Conservation (phyloP, 208 protist species). For the Strigomonas culicis region DNA sequence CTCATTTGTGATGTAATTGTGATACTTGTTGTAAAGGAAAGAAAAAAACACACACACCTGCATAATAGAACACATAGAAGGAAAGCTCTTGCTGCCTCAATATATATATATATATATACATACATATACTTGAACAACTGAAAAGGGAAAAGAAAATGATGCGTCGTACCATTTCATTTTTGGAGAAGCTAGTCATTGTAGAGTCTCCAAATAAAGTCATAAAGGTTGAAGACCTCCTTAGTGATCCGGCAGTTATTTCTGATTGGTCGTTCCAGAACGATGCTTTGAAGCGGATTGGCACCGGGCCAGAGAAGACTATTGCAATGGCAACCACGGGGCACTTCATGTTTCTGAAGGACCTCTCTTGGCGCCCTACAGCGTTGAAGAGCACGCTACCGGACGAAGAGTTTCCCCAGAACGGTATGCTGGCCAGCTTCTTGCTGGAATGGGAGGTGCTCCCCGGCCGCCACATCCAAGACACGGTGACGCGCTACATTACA, state of each 20-base stretch:
- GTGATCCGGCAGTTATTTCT: conserved; percentile 67
- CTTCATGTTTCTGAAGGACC: conserved; percentile 83
- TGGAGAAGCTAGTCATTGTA: conserved; percentile 88
- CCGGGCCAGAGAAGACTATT: conserved; percentile 61
- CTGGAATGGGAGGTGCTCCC: conserved; percentile 80
- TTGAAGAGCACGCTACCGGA: not conserved
- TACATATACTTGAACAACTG: no score
- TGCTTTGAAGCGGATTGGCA: conserved; percentile 36
- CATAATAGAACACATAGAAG: conserved; percentile 3
- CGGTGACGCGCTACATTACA: conserved; percentile 71
- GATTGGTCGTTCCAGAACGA: conserved; percentile 79
- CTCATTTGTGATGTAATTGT: not conserved
- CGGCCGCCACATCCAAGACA: conserved; percentile 75
- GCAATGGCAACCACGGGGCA: conserved; percentile 87
- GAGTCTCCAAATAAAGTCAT: conserved; percentile 92
- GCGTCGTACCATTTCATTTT: conserved; percentile 38
- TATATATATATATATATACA: no score
- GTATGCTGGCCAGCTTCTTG: conserved; percentile 54
- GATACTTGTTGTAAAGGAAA: no score
- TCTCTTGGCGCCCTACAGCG: conserved; percentile 45
- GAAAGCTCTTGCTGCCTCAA: no score
- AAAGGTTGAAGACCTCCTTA: conserved; percentile 83
- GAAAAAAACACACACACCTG: conserved; percentile 10
- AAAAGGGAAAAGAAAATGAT: conserved; percentile 41
- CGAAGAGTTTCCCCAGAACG: conserved; percentile 48